Conservation (phyloP, 2,329 filamentous ascomycete species). For the Colletotrichum tabaci region DNA sequence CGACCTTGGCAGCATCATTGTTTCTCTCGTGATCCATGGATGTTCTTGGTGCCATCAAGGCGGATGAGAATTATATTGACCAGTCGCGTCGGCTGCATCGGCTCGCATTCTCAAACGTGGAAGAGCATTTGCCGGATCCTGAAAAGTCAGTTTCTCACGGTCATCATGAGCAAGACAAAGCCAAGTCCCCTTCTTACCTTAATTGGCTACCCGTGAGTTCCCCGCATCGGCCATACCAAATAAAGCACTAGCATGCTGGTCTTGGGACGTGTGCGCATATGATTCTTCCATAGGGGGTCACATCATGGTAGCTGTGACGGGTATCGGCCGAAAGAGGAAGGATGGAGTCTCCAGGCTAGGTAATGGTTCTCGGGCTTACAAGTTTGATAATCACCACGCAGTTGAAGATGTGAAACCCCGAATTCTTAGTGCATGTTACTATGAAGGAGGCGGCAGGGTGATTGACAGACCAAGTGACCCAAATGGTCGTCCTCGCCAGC, state of each 20-base stretch:
- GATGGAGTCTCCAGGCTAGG: neutral
- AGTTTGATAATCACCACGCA: no score
- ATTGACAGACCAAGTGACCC: neutral
- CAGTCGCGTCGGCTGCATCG: neutral
- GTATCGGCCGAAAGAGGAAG: constrained; percentile 16
- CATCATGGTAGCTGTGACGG: neutral
- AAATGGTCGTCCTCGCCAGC: neutral
- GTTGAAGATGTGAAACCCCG: no score
- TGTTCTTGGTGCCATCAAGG: neutral
- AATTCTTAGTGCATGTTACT: no score
- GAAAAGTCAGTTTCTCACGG: neutral
- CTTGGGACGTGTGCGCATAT: neutral
- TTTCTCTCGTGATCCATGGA: constrained; percentile 42
- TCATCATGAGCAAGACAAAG: neutral
- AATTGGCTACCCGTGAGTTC: neutral
- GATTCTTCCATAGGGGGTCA: constrained; percentile 6
- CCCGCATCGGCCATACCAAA: constrained; percentile 12
- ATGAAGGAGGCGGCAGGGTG: no score
- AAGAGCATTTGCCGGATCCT: neutral
- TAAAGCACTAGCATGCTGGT: neutral
- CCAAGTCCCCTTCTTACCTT: neutral
- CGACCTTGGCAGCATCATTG: constrained; percentile 64
- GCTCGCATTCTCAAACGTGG: neutral
- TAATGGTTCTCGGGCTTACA: no score
- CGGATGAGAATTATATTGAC: neutral